Evolutionary conservation across 2,329 filamentous ascomycete genomes (phyloP).

Genomic region (Mycosphaerella sp.): DNA sequence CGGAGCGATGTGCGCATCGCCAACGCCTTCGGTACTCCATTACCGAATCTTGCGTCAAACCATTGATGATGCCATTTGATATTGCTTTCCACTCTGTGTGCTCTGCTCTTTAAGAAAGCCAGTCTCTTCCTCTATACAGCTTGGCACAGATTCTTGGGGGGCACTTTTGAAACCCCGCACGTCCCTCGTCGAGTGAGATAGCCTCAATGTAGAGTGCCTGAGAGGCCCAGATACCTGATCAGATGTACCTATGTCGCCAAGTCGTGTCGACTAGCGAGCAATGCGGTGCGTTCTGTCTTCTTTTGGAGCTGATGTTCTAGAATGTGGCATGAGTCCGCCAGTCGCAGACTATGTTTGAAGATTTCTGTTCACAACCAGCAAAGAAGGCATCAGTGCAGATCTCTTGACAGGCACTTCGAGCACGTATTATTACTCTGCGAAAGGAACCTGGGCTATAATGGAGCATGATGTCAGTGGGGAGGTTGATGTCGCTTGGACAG

Average conservation of each 20-base stretch:
- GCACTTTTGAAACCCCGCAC: too few relatives aligned
- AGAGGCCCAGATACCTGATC: too few relatives aligned
- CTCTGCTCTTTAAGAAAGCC: too few relatives aligned
- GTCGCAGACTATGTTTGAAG: constrained; percentile 43
- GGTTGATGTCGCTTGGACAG: constrained; percentile 33
- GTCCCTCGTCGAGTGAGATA: too few relatives aligned
- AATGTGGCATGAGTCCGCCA: constrained; percentile 37
- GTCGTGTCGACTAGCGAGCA: too few relatives aligned
- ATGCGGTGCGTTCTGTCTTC: too few relatives aligned
- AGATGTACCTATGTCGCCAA: too few relatives aligned
- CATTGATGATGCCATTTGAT: not conserved
- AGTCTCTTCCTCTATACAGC: too few relatives aligned
- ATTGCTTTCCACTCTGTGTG: not conserved
- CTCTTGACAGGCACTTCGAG: not conserved
- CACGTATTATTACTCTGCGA: not conserved
- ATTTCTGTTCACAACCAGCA: constrained; percentile 41
- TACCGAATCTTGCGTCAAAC: not conserved
- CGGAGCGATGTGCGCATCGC: not conserved
- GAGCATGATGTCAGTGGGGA: constrained; percentile 3
- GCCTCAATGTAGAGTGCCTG: too few relatives aligned
- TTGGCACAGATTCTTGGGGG: too few relatives aligned
- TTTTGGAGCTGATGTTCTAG: too few relatives aligned
- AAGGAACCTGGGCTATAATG: constrained; percentile 3
- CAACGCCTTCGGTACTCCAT: not conserved
- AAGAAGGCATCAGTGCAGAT: not conserved